Evolutionary conservation across 2,329 filamentous ascomycete species (phyloP).

Genomic region (Cyphellophora attinorum): DNA sequence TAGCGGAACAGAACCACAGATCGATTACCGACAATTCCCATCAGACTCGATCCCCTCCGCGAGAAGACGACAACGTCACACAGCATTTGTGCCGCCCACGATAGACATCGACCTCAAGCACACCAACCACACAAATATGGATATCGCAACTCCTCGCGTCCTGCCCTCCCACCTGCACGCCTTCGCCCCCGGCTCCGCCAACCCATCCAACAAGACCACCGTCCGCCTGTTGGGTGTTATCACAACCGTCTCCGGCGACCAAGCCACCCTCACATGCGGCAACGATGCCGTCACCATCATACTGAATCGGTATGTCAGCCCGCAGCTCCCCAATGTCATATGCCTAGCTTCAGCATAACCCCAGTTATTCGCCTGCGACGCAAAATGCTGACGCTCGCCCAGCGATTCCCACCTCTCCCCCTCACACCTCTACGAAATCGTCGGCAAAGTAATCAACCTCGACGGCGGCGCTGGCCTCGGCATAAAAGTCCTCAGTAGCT

Average conservation of each 20-base stretch:
- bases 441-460: conserved; percentile 34
- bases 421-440: conserved; percentile 35
- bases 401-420: conserved; percentile 32
- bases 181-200: conserved; percentile 52
- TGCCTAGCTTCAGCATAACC: too few relatives aligned
- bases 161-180: conserved; percentile 68
- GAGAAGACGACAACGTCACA: too few relatives aligned
- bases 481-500: conserved; percentile 30
- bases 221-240: conserved; percentile 85
- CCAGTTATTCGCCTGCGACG: neutral
- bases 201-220: conserved; percentile 41
- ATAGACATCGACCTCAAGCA: too few relatives aligned
- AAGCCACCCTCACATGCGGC: conserved; percentile 68
- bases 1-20: too few relatives aligned
- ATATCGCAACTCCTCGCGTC: conserved; percentile 70
- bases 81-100: too few relatives aligned
- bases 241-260: conserved; percentile 68
- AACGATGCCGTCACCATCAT: conserved; percentile 61
- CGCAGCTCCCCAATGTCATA: neutral
- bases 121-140: too few relatives aligned
- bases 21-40: too few relatives aligned
- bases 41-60: too few relatives aligned
- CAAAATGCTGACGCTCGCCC: conserved; percentile 2
- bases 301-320: conserved; percentile 53
- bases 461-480: conserved; percentile 32